Base-by-base conservation (phyloP, 2,329 filamentous ascomycete species). In the Arachnomyces sp. region DNA sequence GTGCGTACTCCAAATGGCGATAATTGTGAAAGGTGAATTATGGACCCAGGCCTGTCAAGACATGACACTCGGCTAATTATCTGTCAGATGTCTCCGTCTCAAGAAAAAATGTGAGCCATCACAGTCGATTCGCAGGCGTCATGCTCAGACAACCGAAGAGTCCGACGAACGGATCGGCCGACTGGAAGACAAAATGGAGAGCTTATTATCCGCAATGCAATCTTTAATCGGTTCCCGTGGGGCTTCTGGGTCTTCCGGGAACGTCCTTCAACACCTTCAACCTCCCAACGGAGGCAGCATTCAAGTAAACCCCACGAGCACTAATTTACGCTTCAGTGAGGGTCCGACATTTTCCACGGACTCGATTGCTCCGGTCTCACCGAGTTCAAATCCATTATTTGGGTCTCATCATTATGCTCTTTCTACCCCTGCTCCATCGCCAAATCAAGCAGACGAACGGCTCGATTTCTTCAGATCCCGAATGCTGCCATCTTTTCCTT, bases 401-500 rank as follows among this genome's bases (percentile, higher is more conserved):
- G 21, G 21, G 9, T 25, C 21, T 25, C 21, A 25, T 25, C 21
- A 25, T 25, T 25, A 25, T 9, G 9, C 14, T 28, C 28, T 11
- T 6, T 21, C 16, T 14, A 28, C 35, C 7, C 18, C 34, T 45
- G 34, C 45, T 9, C 39, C 44, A 30, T 38, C 32, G 16, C 36
- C 40, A 13, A 40, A 39, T 25, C 39, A 50, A 39, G 42, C 43
- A 17, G 55, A 54, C 3, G 51, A 50, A 15, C 37, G 38, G 12
- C 47, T 60, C 3, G 17, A 42, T 29, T 54, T 50, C 29, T 65
- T 65, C 45, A 51, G 56, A 17, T 45, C 46, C 4, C 48, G 48
- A 12, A 63, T 64, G 61, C 49, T 66, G 32, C 60, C 55, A 8
- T 52, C 44, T 34, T 62, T 65, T 33, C 53, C 62, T 2, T 65